phyloP scores from a whole-genome alignment of 78 protist species.

The Dictyostelium citrinum region DNA sequence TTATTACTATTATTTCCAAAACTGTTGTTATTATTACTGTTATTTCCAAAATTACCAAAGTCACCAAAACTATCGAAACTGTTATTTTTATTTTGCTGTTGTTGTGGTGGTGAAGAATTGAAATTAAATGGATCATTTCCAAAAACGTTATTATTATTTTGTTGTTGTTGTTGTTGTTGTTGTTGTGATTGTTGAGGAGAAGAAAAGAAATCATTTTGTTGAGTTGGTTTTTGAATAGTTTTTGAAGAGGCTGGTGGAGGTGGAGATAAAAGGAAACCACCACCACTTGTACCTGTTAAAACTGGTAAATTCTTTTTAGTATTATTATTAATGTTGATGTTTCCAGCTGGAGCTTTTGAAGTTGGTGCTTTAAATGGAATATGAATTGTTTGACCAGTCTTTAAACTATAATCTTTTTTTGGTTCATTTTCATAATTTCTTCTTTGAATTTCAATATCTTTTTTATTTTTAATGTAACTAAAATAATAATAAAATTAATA shows the following conservation, averaged over 20 bases:
- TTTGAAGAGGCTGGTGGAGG: conserved; percentile 42
- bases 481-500: too few species aligned
- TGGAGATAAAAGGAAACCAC: conserved; percentile 68
- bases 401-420: conserved; percentile 59
- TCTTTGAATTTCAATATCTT: conserved; percentile 41
- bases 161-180: conserved; percentile 38
- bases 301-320: conserved; percentile 3
- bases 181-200: conserved; percentile 3
- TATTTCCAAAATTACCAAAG: neutral
- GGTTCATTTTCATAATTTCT: conserved; percentile 45
- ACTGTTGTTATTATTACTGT: neutral
- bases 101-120: neutral
- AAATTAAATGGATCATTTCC: neutral
- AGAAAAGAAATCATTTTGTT: conserved; percentile 12
- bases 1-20: neutral
- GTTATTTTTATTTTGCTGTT: neutral
- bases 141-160: neutral
- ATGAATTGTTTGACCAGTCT: conserved; percentile 62
- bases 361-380: conserved; percentile 61
- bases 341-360: neutral
- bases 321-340: neutral
- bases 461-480: conserved; percentile 64
- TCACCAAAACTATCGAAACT: neutral
- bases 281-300: neutral
- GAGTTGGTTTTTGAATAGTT: neutral